A percentile compares a stretch with the other conserved stretches of the same genome.
These are phyloP conservation scores for Ophiostoma perfectum DNA, from an alignment of 2,329 filamentous ascomycete genomes.

Conservation along the genomic window DNA sequence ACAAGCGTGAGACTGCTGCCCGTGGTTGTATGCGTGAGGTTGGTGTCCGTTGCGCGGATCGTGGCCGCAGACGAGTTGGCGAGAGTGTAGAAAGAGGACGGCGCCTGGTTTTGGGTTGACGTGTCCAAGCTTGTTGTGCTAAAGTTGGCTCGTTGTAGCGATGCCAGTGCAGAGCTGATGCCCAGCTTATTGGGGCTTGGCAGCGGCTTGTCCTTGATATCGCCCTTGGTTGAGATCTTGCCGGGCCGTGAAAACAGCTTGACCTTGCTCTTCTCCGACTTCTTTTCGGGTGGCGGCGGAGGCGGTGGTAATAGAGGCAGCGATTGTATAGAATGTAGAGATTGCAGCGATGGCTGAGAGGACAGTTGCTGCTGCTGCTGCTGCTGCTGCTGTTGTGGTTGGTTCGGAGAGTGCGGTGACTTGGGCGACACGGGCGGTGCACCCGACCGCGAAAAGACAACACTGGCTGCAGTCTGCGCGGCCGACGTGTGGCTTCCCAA, in stretches of 20 bases:
- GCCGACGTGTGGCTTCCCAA: slow-evolving; percentile 56
- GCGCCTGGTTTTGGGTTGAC: neutral
- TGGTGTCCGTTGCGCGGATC: slow-evolving; percentile 56
- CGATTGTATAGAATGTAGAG: slow-evolving; percentile 20
- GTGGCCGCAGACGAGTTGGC: slow-evolving; percentile 74
- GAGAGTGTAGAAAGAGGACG: slow-evolving; percentile 57
- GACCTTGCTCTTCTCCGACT: slow-evolving; percentile 68
- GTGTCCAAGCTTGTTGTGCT: slow-evolving; percentile 69
- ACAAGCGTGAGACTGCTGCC: slow-evolving; percentile 11
- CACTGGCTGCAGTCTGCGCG: slow-evolving; percentile 66
- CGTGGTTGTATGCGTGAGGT: slow-evolving; percentile 24
- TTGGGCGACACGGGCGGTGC: slow-evolving; percentile 32
- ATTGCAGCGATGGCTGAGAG: slow-evolving; percentile 15
- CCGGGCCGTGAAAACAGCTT: slow-evolving; percentile 76
- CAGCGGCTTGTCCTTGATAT: slow-evolving; percentile 59
- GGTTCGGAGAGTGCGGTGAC: slow-evolving; percentile 18
- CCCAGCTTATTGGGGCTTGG: slow-evolving; percentile 69
- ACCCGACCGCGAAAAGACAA: slow-evolving; percentile 63
- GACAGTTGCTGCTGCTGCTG: slow-evolving; percentile 21
- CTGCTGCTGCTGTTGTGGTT: neutral
- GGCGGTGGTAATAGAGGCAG: slow-evolving; percentile 36
- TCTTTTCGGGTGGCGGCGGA: slow-evolving; percentile 49
- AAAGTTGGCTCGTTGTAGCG: slow-evolving; percentile 60
- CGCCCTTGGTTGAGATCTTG: slow-evolving; percentile 66
- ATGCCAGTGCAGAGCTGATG: slow-evolving; percentile 60